Evolutionary conservation across 345 rosid genomes (phyloP), one percentile per base, ranked within the genome.

Genomic region (Pistacia integerrima): DNA sequence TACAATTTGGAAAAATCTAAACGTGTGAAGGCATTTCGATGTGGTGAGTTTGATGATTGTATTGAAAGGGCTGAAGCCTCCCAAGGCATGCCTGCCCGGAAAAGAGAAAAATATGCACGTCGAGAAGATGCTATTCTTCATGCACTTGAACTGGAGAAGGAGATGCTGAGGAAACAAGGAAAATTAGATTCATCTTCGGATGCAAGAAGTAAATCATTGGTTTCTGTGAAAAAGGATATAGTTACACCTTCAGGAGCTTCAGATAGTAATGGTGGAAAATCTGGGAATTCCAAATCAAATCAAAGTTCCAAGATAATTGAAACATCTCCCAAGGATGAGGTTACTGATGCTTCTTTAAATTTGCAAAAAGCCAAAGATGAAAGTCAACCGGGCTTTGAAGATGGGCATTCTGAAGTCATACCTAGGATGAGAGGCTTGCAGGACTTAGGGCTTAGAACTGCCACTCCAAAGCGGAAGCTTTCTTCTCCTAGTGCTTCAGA

Each of bases 91-190:
- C 97, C 97, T 20, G 83, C 89, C 64, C 89, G 92, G 79, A 97
- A 94, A 83, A 88, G 98, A 77, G 99, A 97, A 90, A 97, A 97
- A 82, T 97, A 97, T 87, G 99, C 99, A 66, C 97, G 99, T 64
- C 84, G 98, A 73, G 99, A 97, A 87, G 99, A 97, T 82, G 98
- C 99, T 28, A 94, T 97, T 84, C 97, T 94, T 60, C 98, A 97
- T 80, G 99, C 98, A 14, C 97, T 97, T 78, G 99, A 97, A 80
- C 97, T 97, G 46, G 99, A 97, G 84, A 94, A 88, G 86, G 85
- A 88, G 80, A 67, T 90, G 62, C 73, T 86, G 81, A 85, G 74
- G 76, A 89, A 82, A 74, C 92, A 89, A 86, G 93, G 84, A 63
- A 88, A 84, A 73, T 67, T 76, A 3, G 80, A 75, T 70, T 64